A percentile compares a stretch with the other conserved stretches of the same genome.
Conservation (phyloP, 345 rosid genomes). For the Brassica rapa region DNA sequence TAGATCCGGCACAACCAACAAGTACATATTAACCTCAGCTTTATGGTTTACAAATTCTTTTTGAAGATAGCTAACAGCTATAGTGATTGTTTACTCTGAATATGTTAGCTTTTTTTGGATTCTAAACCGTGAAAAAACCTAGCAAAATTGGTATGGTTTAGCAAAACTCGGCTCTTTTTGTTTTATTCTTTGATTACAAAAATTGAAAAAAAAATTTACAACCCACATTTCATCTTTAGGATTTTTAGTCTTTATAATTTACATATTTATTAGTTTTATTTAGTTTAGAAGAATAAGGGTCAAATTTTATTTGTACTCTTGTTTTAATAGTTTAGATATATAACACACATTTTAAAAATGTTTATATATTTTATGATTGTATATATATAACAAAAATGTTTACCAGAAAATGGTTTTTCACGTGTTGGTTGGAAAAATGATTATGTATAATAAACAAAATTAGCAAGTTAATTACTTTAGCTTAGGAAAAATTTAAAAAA, state of each 20-base stretch:
- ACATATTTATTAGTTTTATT: not conserved
- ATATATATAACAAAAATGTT: no score
- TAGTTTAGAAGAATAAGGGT: not conserved
- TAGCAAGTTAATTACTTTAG: no score
- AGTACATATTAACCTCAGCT: conserved; percentile 19
- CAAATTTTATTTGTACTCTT: no score
- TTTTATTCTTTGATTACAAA: not conserved
- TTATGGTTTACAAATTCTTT: not conserved
- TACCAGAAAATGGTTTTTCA: no score
- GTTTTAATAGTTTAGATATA: no score
- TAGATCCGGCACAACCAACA: conserved; percentile 22
- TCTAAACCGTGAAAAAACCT: not conserved
- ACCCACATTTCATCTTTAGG: not conserved
- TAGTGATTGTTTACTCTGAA: not conserved
- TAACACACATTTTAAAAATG: no score
- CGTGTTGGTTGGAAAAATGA: no score
- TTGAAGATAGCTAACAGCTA: not conserved
- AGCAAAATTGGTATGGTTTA: not conserved
- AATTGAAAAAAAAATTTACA: not conserved
- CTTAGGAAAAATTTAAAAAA: no score
- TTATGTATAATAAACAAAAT: no score
- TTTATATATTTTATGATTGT: no score
- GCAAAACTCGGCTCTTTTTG: not conserved
- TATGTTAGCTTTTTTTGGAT: not conserved
- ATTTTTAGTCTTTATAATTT: not conserved